A percentile compares a stretch with the other conserved stretches of the same genome.
Evolutionary conservation across 2,329 filamentous ascomycete species (phyloP).

Genomic region (Pseudogymnoascus pannorum): DNA sequence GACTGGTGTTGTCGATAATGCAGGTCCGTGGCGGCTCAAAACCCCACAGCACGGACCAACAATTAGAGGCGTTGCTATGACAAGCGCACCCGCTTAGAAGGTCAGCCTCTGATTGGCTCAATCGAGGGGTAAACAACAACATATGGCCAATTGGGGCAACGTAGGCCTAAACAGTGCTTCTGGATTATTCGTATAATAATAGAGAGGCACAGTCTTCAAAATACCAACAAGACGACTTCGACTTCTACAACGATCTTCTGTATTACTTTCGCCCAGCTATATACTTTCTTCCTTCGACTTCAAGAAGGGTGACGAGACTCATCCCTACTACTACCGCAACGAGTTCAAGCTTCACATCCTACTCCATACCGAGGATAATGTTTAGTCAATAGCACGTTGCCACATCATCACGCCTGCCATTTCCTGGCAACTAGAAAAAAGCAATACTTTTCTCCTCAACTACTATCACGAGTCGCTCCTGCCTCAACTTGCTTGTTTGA

Average conservation of each 20-base stretch:
- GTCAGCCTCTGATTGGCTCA: neutral
- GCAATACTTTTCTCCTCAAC: neutral
- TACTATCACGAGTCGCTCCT: neutral
- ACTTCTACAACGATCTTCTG: neutral
- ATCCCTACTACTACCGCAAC: neutral
- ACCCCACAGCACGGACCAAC: conserved; percentile 2
- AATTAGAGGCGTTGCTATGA: conserved; percentile 10
- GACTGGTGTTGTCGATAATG: conserved; percentile 7
- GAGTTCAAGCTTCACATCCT: conserved; percentile 3
- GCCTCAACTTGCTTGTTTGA: neutral
- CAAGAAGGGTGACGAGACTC: neutral
- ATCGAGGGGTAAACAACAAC: conserved; percentile 10
- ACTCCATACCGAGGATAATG: neutral
- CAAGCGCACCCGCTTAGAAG: neutral
- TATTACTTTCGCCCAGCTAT: neutral
- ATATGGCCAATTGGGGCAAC: conserved; percentile 9
- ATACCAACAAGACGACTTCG: conserved; percentile 1
- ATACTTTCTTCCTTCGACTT: neutral
- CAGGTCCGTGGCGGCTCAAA: conserved; percentile 5
- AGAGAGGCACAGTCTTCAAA: conserved; percentile 2
- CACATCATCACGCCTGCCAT: conserved; percentile 7
- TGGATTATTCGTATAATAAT: conserved; percentile 9
- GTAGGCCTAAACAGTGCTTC: conserved; percentile 4
- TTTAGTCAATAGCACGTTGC: conserved; percentile 7
- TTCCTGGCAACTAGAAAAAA: neutral